Conservation (phyloP, 768 basidiomycete species). For the Suillus plorans region DNA sequence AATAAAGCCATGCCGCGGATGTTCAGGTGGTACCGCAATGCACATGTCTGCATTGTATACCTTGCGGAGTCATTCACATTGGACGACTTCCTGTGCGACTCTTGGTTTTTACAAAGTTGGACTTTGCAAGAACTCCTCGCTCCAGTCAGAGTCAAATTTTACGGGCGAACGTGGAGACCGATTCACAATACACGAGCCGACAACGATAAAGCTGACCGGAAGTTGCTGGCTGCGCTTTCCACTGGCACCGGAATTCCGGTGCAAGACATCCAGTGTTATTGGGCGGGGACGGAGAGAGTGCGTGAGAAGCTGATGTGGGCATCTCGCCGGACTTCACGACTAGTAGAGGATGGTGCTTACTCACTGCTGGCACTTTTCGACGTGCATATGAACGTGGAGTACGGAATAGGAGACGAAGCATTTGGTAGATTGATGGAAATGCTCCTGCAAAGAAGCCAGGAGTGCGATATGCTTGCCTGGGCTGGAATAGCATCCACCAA, state of each 20-base stretch:
- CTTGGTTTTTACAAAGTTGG: conserved; percentile 16
- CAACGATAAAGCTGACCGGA: conserved; percentile 23
- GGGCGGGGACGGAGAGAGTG: conserved; percentile 19
- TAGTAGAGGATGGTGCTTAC: conserved; percentile 19
- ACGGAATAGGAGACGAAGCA: conserved; percentile 15
- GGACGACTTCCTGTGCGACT: conserved; percentile 10
- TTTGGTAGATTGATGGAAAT: conserved; percentile 21
- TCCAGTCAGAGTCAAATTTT: conserved; percentile 21
- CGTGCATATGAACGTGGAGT: conserved; percentile 11
- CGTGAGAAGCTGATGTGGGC: conserved; percentile 21
- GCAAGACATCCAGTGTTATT: conserved; percentile 19
- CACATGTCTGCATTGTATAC: conserved; percentile 20
- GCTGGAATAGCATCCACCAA: conserved; percentile 15
- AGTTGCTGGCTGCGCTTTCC: conserved; percentile 15
- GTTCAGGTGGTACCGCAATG: conserved; percentile 23
- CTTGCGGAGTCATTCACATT: conserved; percentile 6
- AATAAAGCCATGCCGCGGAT: neutral
- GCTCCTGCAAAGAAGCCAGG: conserved; percentile 14
- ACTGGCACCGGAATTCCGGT: conserved; percentile 13
- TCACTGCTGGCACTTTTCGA: conserved; percentile 20
- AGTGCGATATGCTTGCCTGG: conserved; percentile 24
- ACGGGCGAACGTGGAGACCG: conserved; percentile 17
- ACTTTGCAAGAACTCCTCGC: conserved; percentile 20
- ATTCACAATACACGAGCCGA: conserved; percentile 17
- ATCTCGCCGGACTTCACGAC: conserved; percentile 12